Evolutionary conservation across 352 stramenopile species (phyloP), one percentile per base, ranked within the genome.

Genomic region (Phytophthora podocarpi): DNA sequence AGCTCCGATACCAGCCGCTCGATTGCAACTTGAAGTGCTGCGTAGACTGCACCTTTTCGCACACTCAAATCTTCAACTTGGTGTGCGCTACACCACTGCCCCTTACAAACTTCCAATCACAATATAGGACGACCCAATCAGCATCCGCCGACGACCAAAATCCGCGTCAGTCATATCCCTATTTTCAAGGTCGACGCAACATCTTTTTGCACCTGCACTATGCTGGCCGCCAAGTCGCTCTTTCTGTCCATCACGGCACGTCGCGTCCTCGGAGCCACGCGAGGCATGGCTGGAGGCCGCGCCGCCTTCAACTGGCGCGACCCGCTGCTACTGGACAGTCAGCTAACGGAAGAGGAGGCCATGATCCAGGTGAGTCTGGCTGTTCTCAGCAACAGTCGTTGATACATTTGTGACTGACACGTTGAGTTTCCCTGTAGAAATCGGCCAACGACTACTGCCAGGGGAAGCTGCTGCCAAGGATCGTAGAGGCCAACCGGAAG

Each of bases 401-500:
- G 7, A 23, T n/a, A 6, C 10, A 40, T 32, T 59, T 50, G 35
- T 32, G 36, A 24, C 27, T 64, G 11, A 59, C n/a, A 31, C 4
- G 27, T 42, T 64, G n/a, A 1, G 15, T 39, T 59, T 42, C 3
- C 7, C 11, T 30, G 36, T 69, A 97, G 81, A 95, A 98, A 82
- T 91, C 93, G 3, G 89, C 95, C 27, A 87, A 89, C 30, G 78
- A 89, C 35, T 99, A 98, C 80, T 98, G 94, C 74, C 92, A 98
- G 68, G 70, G 83, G 42, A 93, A 98, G 64, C 80, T 99, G 18
- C 65, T 98, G 65, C 96, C 97, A 31, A 65, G 87, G 48, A 98
- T 99, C 35, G 72, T 98, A 11, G 59, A 98, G 48, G 94, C 93
- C 11, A 99, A 98, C 80, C 90, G 97, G 27, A 83, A 98, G 47